phyloP scores from a whole-genome alignment of 2,329 filamentous ascomycete species.

The Aspergillus unguis region DNA sequence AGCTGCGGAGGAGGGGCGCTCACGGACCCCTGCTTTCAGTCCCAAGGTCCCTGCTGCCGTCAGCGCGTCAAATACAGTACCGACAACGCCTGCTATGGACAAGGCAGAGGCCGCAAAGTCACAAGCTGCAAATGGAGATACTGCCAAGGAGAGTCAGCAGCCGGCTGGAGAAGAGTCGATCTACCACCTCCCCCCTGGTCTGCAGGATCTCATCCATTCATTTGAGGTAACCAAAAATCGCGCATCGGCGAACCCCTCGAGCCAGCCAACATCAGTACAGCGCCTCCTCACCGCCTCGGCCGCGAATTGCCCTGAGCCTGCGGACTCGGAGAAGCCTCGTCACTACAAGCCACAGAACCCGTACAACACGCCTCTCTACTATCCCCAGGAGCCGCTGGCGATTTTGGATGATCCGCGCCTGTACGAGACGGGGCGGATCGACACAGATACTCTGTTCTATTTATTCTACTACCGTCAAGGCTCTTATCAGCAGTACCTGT shows the following conservation, averaged over 20 bases:
- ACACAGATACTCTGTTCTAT: constrained; percentile 96
- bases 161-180: constrained; percentile 67
- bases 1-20: constrained; percentile 43
- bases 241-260: constrained; percentile 46
- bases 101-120: constrained; percentile 47
- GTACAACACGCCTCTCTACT: constrained; percentile 75
- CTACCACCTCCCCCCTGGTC: constrained; percentile 83
- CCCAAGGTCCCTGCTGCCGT: constrained; percentile 42
- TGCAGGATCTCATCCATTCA: constrained; percentile 87
- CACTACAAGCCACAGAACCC: constrained; percentile 81
- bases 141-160: constrained; percentile 33
- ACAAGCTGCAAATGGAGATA: constrained; percentile 48
- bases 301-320: constrained; percentile 66
- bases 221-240: constrained; percentile 80
- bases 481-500: constrained; percentile 90
- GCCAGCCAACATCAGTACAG: constrained; percentile 63
- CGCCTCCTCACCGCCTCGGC: constrained; percentile 74
- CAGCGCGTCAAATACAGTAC: constrained; percentile 39
- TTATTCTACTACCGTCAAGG: constrained; percentile 99
- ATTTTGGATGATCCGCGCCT: constrained; percentile 89
- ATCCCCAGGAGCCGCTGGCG: constrained; percentile 85
- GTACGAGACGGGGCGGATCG: constrained; percentile 72
- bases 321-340: constrained; percentile 76
- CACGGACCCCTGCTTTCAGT: constrained; percentile 53
- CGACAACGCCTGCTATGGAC: constrained; percentile 47